A percentile compares a stretch with the other conserved stretches of the same genome.
phyloP scores from a whole-genome alignment of 164 flowering plant species.

The Magnolia changhungtana region DNA sequence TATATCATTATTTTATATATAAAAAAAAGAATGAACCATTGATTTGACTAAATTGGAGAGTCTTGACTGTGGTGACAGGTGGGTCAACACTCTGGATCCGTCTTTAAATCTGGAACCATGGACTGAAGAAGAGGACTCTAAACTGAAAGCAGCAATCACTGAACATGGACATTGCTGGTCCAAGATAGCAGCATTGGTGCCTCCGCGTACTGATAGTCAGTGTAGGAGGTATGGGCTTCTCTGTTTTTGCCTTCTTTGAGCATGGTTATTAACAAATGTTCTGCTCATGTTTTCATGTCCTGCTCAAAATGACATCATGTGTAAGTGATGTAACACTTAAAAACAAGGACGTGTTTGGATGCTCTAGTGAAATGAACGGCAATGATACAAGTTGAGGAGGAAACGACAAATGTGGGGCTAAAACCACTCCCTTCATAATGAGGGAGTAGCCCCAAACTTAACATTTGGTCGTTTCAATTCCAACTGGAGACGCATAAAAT shows the following conservation, averaged over 20 bases:
- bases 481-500: too few species aligned
- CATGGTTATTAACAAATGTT: background rate
- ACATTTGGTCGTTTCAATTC: too few species aligned
- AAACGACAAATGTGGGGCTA: too few species aligned
- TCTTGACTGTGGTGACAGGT: slow-evolving; percentile 44
- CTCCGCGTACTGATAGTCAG: slow-evolving; percentile 80
- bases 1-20: background rate
- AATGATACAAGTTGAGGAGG: too few species aligned
- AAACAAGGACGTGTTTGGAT: too few species aligned
- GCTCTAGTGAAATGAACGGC: too few species aligned
- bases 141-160: slow-evolving; percentile 49
- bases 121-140: slow-evolving; percentile 81
- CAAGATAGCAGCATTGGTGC: slow-evolving; percentile 67
- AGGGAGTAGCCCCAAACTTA: too few species aligned
- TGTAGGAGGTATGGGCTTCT: slow-evolving; percentile 59
- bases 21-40: background rate
- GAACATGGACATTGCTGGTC: slow-evolving; percentile 80
- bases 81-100: slow-evolving; percentile 84
- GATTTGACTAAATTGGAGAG: slow-evolving; percentile 13
- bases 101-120: slow-evolving; percentile 55
- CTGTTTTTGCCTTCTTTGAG: background rate
- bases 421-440: too few species aligned
- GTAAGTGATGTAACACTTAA: too few species aligned
- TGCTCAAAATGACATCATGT: too few species aligned
- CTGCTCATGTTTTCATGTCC: too few species aligned